Evolutionary conservation across 1,284 basidiomycete genomes (phyloP).

Genomic region (Tremellales sp.): DNA sequence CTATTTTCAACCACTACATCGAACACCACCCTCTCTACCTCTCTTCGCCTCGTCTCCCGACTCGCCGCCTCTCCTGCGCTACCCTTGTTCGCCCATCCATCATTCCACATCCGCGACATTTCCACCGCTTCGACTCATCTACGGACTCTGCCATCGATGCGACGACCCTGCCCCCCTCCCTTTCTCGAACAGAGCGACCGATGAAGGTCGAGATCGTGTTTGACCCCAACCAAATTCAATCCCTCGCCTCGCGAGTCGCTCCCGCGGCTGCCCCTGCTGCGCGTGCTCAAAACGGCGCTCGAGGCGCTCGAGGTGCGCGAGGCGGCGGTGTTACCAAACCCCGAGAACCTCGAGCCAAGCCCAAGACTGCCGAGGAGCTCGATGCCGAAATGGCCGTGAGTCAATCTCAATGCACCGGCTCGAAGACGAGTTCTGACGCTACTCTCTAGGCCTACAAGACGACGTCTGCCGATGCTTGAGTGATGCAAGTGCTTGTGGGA

Average conservation of each 20-base stretch:
- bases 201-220: slow-evolving; percentile 98
- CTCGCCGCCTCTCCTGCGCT: no score
- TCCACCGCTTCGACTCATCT: no score
- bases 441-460: background rate
- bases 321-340: slow-evolving; percentile 51
- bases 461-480: background rate
- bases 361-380: slow-evolving; percentile 56
- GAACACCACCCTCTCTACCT: no score
- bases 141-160: no score
- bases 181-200: slow-evolving; percentile 71
- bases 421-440: background rate
- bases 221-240: slow-evolving; percentile 72
- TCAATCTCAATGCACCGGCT: slow-evolving; percentile 31
- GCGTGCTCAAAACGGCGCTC: slow-evolving; percentile 18
- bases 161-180: no score
- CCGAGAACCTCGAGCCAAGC: slow-evolving; percentile 47
- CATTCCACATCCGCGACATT: no score
- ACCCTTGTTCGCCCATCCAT: no score
- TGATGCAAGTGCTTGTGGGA: background rate
- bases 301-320: slow-evolving; percentile 49
- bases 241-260: slow-evolving; percentile 58
- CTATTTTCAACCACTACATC: no score
- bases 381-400: slow-evolving; percentile 68
- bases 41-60: no score
- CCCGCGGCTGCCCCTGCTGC: slow-evolving; percentile 49